Conservation (phyloP, 2,329 filamentous ascomycete genomes). For the Neocatenulostroma microsporum region DNA sequence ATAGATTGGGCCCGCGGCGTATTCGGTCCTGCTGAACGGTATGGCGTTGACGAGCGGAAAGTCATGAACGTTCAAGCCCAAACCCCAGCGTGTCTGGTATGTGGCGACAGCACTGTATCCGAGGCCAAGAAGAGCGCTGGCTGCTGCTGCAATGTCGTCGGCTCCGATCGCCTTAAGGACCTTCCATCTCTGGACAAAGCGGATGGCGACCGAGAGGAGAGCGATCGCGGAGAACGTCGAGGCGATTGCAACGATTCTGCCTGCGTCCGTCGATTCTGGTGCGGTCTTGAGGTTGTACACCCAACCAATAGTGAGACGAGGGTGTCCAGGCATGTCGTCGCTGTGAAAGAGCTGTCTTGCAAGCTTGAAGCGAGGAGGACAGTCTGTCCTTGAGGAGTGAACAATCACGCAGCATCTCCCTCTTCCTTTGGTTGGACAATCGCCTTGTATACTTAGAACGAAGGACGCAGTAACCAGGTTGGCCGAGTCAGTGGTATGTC, state of each 20-base stretch:
- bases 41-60: slow-evolving; percentile 11
- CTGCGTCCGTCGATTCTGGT: slow-evolving; percentile 8
- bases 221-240: slow-evolving; percentile 8
- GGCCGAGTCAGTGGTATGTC: too few relatives aligned
- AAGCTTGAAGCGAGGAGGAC: too few relatives aligned
- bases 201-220: slow-evolving; percentile 6
- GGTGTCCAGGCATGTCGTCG: too few relatives aligned
- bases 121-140: slow-evolving; percentile 9
- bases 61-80: slow-evolving; percentile 5
- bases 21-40: slow-evolving; percentile 11
- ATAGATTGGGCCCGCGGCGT: slow-evolving; percentile 10
- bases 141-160: slow-evolving; percentile 10
- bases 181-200: slow-evolving; percentile 6
- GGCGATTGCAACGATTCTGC: slow-evolving; percentile 9
- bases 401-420: too few relatives aligned
- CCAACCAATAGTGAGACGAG: slow-evolving; percentile 13
- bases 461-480: too few relatives aligned
- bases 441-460: too few relatives aligned
- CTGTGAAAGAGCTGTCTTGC: too few relatives aligned
- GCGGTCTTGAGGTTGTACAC: slow-evolving; percentile 10
- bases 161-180: slow-evolving; percentile 6
- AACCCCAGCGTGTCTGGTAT: slow-evolving; percentile 12
- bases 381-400: too few relatives aligned
- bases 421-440: too few relatives aligned
- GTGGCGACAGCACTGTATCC: slow-evolving; percentile 10